phyloP scores from a whole-genome alignment of 176 grass and related monocot species.

The Urochloa ruziziensis region DNA sequence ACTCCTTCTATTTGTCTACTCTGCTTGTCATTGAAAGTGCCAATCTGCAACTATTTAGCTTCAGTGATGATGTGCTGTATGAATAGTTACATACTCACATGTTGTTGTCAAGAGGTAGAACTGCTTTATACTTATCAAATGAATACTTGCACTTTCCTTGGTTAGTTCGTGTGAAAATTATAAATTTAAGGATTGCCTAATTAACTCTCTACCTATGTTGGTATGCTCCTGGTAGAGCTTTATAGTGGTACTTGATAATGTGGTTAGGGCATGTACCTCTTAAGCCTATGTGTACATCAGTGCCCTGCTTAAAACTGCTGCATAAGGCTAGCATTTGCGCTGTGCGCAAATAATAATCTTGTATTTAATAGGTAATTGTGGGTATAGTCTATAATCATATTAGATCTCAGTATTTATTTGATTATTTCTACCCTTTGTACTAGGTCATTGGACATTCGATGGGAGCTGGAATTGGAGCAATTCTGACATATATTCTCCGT shows the following conservation, averaged over 20 bases:
- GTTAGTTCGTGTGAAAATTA: conserved; percentile 5
- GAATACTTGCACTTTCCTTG: not conserved
- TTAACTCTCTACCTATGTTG: not conserved
- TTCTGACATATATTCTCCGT: conserved; percentile 79
- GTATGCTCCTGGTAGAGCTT: not conserved
- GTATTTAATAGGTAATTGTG: not conserved
- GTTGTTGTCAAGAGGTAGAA: not conserved
- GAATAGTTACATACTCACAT: not conserved
- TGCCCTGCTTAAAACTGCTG: not conserved
- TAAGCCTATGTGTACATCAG: not conserved
- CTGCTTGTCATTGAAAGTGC: not conserved
- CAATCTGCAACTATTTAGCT: not conserved
- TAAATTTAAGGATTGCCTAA: not conserved
- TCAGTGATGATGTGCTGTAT: not conserved
- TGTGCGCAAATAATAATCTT: not conserved
- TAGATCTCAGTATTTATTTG: not conserved
- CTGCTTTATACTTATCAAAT: not conserved
- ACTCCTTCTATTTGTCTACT: not conserved
- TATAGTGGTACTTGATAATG: not conserved
- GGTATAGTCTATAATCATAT: not conserved
- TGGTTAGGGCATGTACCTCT: not conserved
- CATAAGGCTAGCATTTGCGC: not conserved
- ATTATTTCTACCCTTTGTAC: conserved; percentile 4
- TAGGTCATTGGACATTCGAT: conserved; percentile 89
- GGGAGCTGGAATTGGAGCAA: conserved; percentile 78